Evolutionary conservation across 2,329 filamentous ascomycete species (phyloP).

Genomic region (Botrytis galanthina): DNA sequence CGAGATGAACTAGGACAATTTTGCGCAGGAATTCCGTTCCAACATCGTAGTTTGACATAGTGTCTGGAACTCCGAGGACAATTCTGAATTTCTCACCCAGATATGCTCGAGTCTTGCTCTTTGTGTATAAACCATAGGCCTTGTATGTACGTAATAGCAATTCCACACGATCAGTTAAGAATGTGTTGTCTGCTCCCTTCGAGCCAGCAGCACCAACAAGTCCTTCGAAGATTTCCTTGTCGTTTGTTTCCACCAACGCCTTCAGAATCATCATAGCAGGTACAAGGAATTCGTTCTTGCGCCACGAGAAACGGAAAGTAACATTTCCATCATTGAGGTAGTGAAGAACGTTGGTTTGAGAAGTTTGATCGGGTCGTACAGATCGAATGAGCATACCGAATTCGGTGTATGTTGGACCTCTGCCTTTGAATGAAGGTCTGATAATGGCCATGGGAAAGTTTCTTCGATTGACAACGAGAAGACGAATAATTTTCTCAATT

Average conservation of each 20-base stretch:
- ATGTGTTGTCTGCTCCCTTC: constrained; percentile 80
- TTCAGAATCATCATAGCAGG: constrained; percentile 97
- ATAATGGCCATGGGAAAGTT: constrained; percentile 96
- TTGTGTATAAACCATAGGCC: constrained; percentile 78
- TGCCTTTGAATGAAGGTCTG: constrained; percentile 82
- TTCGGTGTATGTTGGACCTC: constrained; percentile 83
- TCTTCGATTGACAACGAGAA: constrained; percentile 83
- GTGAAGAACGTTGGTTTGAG: constrained; percentile 94
- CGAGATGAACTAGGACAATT: constrained; percentile 88
- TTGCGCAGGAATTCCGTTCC: constrained; percentile 88
- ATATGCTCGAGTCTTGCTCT: constrained; percentile 77
- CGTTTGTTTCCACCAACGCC: constrained; percentile 91
- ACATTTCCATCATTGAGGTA: constrained; percentile 95
- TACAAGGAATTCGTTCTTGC: constrained; percentile 95
- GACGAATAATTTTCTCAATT: constrained; percentile 92
- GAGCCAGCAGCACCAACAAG: constrained; percentile 76
- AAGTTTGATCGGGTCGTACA: constrained; percentile 94
- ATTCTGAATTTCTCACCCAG: constrained; percentile 89
- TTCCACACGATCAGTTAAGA: constrained; percentile 92
- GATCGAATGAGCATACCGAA: constrained; percentile 89
- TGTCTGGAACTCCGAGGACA: constrained; percentile 79
- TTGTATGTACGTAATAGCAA: constrained; percentile 91
- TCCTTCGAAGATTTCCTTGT: constrained; percentile 93
- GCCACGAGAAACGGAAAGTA: constrained; percentile 96
- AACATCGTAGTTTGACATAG: constrained; percentile 82